Conservation (phyloP, 2,329 filamentous ascomycete species). For the Fusarium lyarnte region DNA sequence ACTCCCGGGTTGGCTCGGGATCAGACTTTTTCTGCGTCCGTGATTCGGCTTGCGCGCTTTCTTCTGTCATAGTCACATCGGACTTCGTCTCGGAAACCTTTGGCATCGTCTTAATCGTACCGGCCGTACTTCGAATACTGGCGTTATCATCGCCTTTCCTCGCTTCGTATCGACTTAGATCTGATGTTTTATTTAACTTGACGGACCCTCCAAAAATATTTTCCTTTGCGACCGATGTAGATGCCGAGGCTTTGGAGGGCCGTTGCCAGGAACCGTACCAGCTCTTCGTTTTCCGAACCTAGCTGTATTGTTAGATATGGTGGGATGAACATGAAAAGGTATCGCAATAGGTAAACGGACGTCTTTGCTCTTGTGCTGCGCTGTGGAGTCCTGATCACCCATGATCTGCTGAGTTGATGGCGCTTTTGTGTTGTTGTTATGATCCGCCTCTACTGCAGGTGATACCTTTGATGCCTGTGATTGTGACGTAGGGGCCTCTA, state of each 20-base stretch:
- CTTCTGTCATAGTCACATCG: conserved; percentile 25
- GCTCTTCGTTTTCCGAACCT: conserved; percentile 64
- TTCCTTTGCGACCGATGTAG: conserved; percentile 68
- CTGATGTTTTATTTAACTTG: conserved; percentile 55
- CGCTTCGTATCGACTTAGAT: conserved; percentile 62
- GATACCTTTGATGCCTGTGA: conserved; percentile 38
- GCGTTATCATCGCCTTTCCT: conserved; percentile 50
- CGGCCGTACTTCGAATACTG: conserved; percentile 44
- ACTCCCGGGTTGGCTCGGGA: not conserved
- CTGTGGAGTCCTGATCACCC: conserved; percentile 5
- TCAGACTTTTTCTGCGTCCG: conserved; percentile 7
- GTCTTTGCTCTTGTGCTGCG: conserved; percentile 22
- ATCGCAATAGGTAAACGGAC: conserved; percentile 6
- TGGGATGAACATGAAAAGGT: not conserved
- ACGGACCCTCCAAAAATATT: conserved; percentile 67
- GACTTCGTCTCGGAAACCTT: conserved; percentile 42
- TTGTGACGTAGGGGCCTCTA: conserved; percentile 42
- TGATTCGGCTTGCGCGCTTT: conserved; percentile 19
- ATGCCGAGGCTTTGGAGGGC: conserved; percentile 64
- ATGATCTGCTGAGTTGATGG: conserved; percentile 29
- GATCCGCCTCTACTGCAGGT: conserved; percentile 30
- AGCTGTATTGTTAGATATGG: conserved; percentile 11
- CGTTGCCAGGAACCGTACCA: conserved; percentile 73
- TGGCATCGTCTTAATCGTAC: conserved; percentile 34
- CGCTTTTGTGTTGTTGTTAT: conserved; percentile 25